Conservation (phyloP, 2,329 filamentous ascomycete genomes). For the Fusarium tricinctum region DNA sequence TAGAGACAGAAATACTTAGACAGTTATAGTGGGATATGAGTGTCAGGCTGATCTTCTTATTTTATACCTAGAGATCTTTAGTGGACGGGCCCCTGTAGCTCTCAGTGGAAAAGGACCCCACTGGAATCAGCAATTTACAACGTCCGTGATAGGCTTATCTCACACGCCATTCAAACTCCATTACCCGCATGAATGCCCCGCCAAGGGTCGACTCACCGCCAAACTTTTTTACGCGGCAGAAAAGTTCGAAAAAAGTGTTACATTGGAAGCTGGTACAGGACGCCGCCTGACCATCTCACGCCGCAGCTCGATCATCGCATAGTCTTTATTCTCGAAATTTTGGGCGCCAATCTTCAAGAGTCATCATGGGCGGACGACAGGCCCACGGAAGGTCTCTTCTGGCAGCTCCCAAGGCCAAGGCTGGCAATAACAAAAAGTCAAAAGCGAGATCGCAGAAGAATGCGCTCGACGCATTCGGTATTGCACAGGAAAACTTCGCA, state of each 20-base stretch:
- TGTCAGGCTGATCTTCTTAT: neutral
- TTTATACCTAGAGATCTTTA: neutral
- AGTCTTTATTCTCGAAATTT: constrained; percentile 11
- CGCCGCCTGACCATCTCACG: constrained; percentile 8
- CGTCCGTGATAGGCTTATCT: constrained; percentile 52
- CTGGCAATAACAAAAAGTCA: constrained; percentile 57
- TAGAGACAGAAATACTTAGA: neutral
- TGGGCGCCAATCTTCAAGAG: constrained; percentile 6
- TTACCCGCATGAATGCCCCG: constrained; percentile 45
- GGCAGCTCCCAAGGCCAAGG: constrained; percentile 53
- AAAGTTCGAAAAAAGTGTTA: constrained; percentile 47
- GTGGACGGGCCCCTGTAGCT: constrained; percentile 4
- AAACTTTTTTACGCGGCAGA: constrained; percentile 49
- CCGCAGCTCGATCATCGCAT: constrained; percentile 38
- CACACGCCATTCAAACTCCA: constrained; percentile 19
- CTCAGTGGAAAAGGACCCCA: constrained; percentile 15
- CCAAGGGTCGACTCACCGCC: constrained; percentile 47
- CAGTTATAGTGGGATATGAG: neutral
- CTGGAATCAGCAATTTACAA: constrained; percentile 42
- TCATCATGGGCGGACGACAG: constrained; percentile 70
- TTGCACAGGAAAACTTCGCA: constrained; percentile 67
- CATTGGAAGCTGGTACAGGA: constrained; percentile 1
- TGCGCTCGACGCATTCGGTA: constrained; percentile 70
- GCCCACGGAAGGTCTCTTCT: constrained; percentile 68
- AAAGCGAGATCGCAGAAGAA: constrained; percentile 65